These are phyloP conservation scores for Penicillium lagena DNA, from an alignment of 495 filamentous ascomycete genomes.

Conservation along the genomic window DNA sequence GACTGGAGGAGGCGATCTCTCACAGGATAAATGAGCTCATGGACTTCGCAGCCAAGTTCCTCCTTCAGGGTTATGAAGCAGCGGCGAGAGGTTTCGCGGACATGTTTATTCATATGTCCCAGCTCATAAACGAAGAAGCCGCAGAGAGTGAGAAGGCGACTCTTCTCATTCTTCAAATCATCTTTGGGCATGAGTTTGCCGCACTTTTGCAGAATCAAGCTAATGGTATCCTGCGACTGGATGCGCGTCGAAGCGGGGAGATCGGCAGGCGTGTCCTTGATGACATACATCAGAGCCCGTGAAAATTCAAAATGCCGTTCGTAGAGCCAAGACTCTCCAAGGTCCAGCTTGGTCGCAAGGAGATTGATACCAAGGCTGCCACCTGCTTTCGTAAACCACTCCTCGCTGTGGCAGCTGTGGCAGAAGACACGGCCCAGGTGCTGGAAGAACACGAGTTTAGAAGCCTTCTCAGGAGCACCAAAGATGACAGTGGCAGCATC, in stretches of 20 bases:
- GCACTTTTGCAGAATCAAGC: conserved; percentile 68
- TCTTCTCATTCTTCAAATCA: conserved; percentile 62
- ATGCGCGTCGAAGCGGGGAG: conserved; percentile 79
- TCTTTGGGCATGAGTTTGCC: conserved; percentile 68
- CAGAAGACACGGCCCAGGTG: conserved; percentile 76
- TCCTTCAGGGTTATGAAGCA: conserved; percentile 76
- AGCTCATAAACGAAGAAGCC: conserved; percentile 79
- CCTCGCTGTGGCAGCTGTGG: conserved; percentile 91
- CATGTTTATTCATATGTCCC: conserved; percentile 89
- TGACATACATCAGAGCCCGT: conserved; percentile 83
- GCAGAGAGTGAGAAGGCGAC: conserved; percentile 66
- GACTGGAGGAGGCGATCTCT: conserved; percentile 79
- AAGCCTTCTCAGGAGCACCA: conserved; percentile 61
- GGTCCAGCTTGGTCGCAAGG: conserved; percentile 67
- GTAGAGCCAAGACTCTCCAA: conserved; percentile 78
- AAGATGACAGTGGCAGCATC: conserved; percentile 76
- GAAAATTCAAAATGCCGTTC: conserved; percentile 78
- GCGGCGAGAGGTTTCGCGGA: conserved; percentile 75
- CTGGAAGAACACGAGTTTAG: conserved; percentile 72
- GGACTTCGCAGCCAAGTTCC: conserved; percentile 66
- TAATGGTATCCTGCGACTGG: conserved; percentile 73
- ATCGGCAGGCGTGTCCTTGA: conserved; percentile 94
- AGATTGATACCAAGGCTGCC: conserved; percentile 85
- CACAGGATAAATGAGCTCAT: conserved; percentile 78
- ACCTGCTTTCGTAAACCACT: conserved; percentile 95